Conservation (phyloP, 495 filamentous ascomycete species). For the Aspergillus haitiensis region DNA sequence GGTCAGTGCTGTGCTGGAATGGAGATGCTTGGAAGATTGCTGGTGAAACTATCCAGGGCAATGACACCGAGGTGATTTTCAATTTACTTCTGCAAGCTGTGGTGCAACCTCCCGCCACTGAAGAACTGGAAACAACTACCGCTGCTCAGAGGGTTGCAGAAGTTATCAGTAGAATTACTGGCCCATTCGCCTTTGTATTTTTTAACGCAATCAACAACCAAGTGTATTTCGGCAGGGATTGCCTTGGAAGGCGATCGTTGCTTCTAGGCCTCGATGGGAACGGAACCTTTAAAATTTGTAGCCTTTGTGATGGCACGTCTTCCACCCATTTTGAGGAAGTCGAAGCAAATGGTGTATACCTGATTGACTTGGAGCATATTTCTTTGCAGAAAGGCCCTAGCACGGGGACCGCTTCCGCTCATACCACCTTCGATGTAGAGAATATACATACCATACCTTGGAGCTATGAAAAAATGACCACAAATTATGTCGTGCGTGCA, state of each 20-base stretch:
- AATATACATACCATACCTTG: constrained; percentile 39
- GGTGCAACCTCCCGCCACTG: constrained; percentile 19
- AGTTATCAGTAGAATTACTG: constrained; percentile 64
- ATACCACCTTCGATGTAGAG: constrained; percentile 17
- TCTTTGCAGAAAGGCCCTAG: constrained; percentile 4
- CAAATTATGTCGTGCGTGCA: constrained; percentile 44
- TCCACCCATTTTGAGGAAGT: constrained; percentile 70
- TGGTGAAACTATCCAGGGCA: constrained; percentile 55
- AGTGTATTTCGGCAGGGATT: constrained; percentile 81
- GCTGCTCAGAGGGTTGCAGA: constrained; percentile 44
- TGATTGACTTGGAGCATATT: constrained; percentile 52
- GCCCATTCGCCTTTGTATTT: constrained; percentile 91
- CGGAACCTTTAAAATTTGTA: constrained; percentile 66
- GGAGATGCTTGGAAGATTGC: constrained; percentile 92
- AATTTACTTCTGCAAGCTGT: constrained; percentile 56
- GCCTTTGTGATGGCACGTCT: constrained; percentile 62
- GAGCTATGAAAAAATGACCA: constrained; percentile 26
- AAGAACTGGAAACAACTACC: constrained; percentile 15
- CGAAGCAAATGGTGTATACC: constrained; percentile 74
- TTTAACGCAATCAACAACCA: constrained; percentile 61
- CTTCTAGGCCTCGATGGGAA: constrained; percentile 51
- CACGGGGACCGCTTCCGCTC: neutral
- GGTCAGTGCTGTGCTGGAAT: constrained; percentile 91
- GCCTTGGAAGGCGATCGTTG: constrained; percentile 81
- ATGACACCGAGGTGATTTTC: constrained; percentile 77